Evolutionary conservation across 1,284 basidiomycete genomes (phyloP), one percentile per base, ranked within the genome.

Genomic region (Irpex sp.): DNA sequence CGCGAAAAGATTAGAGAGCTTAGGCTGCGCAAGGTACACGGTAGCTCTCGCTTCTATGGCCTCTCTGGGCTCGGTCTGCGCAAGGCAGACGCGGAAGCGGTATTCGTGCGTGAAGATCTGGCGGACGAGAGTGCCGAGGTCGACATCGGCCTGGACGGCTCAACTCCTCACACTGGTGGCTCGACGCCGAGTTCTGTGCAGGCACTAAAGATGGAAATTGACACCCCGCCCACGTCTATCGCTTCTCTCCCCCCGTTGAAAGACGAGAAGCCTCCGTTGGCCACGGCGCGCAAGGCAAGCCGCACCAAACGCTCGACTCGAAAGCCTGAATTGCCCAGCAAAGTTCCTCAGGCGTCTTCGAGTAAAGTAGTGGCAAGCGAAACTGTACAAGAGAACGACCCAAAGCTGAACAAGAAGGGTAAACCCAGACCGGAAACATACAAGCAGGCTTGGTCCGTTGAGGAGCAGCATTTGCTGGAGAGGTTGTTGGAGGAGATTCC

Each of bases 391-490:
- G 52, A 54, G 7, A 34, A 51, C 13, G 64, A 65, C 4, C 55
- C 69, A 40, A 69, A 70, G 17, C 62, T 67, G 26, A 69, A 70
- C 58, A 69, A 70, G 65, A 71, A 72, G 36, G 68, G 69, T 49
- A 77, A 69, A 44, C 74, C 72, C n/a, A 85, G 81, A 64, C 77
- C 77, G 2, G 87, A 89, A 64, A 92, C 91, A 26, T 92, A 90
- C 76, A 92, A 92, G 72, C 85, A 87, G 64, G 81, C 87, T 1
- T 93, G 91, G 91, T 83, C 85, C 0, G 78, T 85, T 19, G 84
- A 83, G 0, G 91, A 93, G 69, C 91, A 93, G 69, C 86, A 89
- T 66, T 77, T 89, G 17, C 81, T 93, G 0, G 91, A 92, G 70
- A 81, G 83, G 31, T 75, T 91, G 55, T 72, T 93, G 63, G 85